Evolutionary conservation across 495 filamentous ascomycete genomes (phyloP).

Genomic region (Penicillium lagena): DNA sequence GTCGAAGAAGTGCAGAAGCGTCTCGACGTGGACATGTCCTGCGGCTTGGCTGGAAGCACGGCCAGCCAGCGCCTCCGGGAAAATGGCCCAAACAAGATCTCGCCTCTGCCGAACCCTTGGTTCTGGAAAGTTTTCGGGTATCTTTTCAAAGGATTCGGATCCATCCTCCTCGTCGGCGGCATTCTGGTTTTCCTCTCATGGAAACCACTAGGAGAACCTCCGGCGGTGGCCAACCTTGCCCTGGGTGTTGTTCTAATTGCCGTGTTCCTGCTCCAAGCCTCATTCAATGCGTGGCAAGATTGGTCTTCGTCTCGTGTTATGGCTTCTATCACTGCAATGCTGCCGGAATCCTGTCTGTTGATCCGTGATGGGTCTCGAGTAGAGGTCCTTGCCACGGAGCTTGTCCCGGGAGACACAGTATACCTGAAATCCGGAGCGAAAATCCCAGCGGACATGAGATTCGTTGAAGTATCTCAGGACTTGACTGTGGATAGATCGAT

Average conservation of each 20-base stretch:
- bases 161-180: slow-evolving; percentile 53
- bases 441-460: slow-evolving; percentile 63
- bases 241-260: slow-evolving; percentile 57
- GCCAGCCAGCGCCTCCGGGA: slow-evolving; percentile 32
- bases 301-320: slow-evolving; percentile 58
- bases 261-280: slow-evolving; percentile 64
- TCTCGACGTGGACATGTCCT: slow-evolving; percentile 37
- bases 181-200: slow-evolving; percentile 63
- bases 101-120: slow-evolving; percentile 47
- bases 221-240: slow-evolving; percentile 56
- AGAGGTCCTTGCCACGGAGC: slow-evolving; percentile 38
- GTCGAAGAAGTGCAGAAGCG: slow-evolving; percentile 48
- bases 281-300: slow-evolving; percentile 61
- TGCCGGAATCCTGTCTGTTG: slow-evolving; percentile 56
- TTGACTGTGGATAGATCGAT: slow-evolving; percentile 63
- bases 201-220: slow-evolving; percentile 64
- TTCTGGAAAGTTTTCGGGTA: slow-evolving; percentile 51
- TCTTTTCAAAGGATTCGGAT: slow-evolving; percentile 64
- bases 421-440: slow-evolving; percentile 59
- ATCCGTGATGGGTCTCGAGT: slow-evolving; percentile 45
- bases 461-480: slow-evolving; percentile 55
- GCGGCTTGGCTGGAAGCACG: slow-evolving; percentile 47
- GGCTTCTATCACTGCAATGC: slow-evolving; percentile 57
- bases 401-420: slow-evolving; percentile 63
- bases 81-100: slow-evolving; percentile 52